These are phyloP conservation scores for Thelephora terrestris DNA, from an alignment of 1,284 basidiomycete genomes.

Conservation along the genomic window DNA sequence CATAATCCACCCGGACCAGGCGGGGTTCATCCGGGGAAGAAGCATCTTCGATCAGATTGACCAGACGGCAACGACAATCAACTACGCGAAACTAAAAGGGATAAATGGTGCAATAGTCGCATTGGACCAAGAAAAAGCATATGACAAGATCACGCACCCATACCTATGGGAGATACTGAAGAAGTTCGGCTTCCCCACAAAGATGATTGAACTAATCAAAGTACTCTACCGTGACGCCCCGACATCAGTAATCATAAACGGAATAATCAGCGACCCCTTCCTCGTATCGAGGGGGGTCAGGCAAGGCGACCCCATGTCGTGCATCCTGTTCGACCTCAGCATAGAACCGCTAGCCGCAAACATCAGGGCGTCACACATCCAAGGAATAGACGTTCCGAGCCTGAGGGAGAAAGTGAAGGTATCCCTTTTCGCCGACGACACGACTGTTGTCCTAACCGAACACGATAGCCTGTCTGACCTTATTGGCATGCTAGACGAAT, in stretches of 20 bases:
- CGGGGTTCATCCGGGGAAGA: constrained; percentile 25
- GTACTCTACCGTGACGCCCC: not conserved
- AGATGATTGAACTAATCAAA: not conserved
- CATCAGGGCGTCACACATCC: constrained; percentile 20
- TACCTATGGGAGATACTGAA: constrained; percentile 1
- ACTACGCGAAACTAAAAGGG: too few species aligned
- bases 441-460: not conserved
- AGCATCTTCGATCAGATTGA: constrained; percentile 22
- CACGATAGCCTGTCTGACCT: not conserved
- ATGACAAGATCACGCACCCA: constrained; percentile 4
- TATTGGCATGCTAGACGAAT: not conserved
- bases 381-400: constrained; percentile 19
- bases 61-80: constrained; percentile 16
- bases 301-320: constrained; percentile 18
- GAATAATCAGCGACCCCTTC: constrained; percentile 1
- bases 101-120: constrained; percentile 5
- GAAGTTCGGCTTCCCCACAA: constrained; percentile 1
- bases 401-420: not conserved
- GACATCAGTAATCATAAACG: constrained; percentile 6
- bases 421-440: constrained; percentile 4
- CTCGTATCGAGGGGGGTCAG: constrained; percentile 2
- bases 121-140: too few species aligned
- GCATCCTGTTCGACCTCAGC: constrained; percentile 28
- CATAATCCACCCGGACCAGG: constrained; percentile 25
- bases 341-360: constrained; percentile 24